Evolutionary conservation across 1,284 basidiomycete species (phyloP), one percentile per base, ranked within the genome.

Genomic region (Ustilago curta): DNA sequence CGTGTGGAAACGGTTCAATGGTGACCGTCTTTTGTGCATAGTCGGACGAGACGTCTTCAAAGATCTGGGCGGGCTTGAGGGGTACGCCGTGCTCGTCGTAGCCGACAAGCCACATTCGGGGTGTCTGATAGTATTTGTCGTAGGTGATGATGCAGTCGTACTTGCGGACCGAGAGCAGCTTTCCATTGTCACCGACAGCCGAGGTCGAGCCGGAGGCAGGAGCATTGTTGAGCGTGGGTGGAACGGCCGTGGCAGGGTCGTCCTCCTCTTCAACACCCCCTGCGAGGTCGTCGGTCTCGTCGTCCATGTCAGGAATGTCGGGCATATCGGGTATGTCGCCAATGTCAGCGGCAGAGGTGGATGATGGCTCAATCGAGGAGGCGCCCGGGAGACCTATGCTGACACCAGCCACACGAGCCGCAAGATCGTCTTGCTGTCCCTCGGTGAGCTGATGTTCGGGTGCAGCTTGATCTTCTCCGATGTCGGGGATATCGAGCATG

Each of bases 91-190:
- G 63, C 65, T 83, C 82, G 67, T 83, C 80, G 65, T 83, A 84
- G 54, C 83, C 83, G 3, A 84, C 76, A 21, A 79, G 70, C 84
- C 83, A 84, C 78, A 84, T 81, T 14, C 81, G 74, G 4, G 82
- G 81, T 2, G 79, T 81, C 55, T 82, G 76, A 45, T 81, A 76
- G 76, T 83, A 84, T 55, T 99, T 99, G 89, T 99, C 96, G 87
- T 99, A 99, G 40, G 93, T 95, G 87, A 99, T 99, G 90, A 97
- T 93, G 84, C 97, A 97, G 86, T 99, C 97, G 88, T 99, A 99
- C 23, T 95, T 99, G 81, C 96, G 90, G 47, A 99, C 94, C 88
- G 94, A 93, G 44, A 98, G 88, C 25, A 99, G 87, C 81, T 97
- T 97, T 65, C 50, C 62, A 31, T 58, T 79, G 39, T 59, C 66